Conservation (phyloP, 768 basidiomycete species). For the Gymnopilus junonius region DNA sequence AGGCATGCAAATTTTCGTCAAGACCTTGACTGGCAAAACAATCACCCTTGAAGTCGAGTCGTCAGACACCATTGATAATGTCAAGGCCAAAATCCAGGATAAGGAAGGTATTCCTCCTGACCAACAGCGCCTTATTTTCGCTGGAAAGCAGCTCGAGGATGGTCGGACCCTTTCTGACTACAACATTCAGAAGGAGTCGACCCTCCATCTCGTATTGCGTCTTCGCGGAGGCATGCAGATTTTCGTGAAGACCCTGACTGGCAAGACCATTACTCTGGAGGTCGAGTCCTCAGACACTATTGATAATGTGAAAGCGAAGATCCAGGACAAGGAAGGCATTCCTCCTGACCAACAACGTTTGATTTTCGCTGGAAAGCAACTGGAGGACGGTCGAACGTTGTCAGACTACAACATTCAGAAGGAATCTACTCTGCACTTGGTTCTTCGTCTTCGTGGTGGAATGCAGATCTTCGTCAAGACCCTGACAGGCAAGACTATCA, state of each 20-base stretch:
- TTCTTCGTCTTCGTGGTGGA: slow-evolving; percentile 69
- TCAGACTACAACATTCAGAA: slow-evolving; percentile 85
- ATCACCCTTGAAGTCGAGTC: slow-evolving; percentile 92
- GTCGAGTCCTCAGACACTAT: slow-evolving; percentile 94
- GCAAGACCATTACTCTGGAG: slow-evolving; percentile 92
- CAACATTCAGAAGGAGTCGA: slow-evolving; percentile 91
- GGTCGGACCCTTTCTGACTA: slow-evolving; percentile 91
- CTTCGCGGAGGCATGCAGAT: slow-evolving; percentile 93
- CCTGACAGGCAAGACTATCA: slow-evolving; percentile 77
- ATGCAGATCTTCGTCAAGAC: slow-evolving; percentile 80
- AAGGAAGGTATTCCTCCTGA: slow-evolving; percentile 91
- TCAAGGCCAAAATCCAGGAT: slow-evolving; percentile 92
- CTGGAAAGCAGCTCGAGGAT: slow-evolving; percentile 92
- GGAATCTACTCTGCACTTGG: slow-evolving; percentile 78
- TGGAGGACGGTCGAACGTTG: slow-evolving; percentile 93
- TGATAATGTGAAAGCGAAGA: slow-evolving; percentile 86
- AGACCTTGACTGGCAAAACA: slow-evolving; percentile 87
- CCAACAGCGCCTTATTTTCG: slow-evolving; percentile 90
- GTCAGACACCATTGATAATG: slow-evolving; percentile 86
- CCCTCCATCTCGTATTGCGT: slow-evolving; percentile 81
- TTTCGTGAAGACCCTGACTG: slow-evolving; percentile 86
- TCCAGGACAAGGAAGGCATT: slow-evolving; percentile 84
- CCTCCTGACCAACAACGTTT: slow-evolving; percentile 89
- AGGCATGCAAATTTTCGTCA: slow-evolving; percentile 86
- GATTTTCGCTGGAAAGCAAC: slow-evolving; percentile 93